A percentile compares a stretch with the other conserved stretches of the same genome.
Conservation (phyloP, 345 rosid species). For the Dimocarpus longan region DNA sequence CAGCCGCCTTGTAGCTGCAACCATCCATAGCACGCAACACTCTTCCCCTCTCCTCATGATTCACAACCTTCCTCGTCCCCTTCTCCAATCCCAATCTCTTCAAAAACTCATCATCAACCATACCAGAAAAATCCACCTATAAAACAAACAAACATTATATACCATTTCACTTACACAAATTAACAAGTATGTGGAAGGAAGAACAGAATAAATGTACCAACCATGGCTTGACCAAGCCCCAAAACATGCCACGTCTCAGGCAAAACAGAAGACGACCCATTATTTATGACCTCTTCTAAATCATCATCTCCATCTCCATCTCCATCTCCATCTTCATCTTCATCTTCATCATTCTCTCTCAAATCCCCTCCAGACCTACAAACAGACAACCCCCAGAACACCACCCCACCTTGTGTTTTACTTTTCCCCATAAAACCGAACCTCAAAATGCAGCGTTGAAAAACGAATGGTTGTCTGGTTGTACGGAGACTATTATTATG, state of each 20-base stretch:
- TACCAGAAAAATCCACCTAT: constrained; percentile 93
- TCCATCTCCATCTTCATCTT: constrained; percentile 41
- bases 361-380: constrained; percentile 36
- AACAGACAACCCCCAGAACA: constrained; percentile 31
- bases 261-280: constrained; percentile 35
- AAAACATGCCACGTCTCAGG: constrained; percentile 92
- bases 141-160: constrained; percentile 13
- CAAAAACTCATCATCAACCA: constrained; percentile 80
- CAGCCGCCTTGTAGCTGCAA: constrained; percentile 96
- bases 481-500: constrained; percentile 24
- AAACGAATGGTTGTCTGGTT: constrained; percentile 14
- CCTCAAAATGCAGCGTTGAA: constrained; percentile 25
- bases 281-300: constrained; percentile 19
- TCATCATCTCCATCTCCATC: constrained; percentile 46
- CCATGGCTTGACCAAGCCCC: constrained; percentile 99
- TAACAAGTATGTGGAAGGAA: not conserved
- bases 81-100: constrained; percentile 71
- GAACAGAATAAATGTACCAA: constrained; percentile 8
- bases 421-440: constrained; percentile 42
- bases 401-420: constrained; percentile 27
- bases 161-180: not conserved
- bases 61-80: constrained; percentile 85
- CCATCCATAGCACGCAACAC: constrained; percentile 97
- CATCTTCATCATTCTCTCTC: constrained; percentile 36
- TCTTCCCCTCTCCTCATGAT: constrained; percentile 95